These are phyloP conservation scores for Neurospora sp. DNA, from an alignment of 495 filamentous ascomycete genomes.

Conservation along the genomic window DNA sequence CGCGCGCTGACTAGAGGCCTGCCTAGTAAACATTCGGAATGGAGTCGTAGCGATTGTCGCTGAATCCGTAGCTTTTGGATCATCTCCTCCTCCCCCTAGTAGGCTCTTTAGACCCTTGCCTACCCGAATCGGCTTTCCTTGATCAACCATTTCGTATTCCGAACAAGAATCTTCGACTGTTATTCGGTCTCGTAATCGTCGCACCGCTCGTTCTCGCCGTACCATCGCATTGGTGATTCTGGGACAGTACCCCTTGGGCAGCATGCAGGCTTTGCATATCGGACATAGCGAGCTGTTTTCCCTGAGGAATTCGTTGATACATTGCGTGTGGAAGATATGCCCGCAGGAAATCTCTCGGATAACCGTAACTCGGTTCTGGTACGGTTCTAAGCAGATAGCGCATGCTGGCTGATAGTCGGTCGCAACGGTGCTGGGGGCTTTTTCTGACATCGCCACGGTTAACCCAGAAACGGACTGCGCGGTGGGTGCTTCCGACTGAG, in stretches of 20 bases:
- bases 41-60: slow-evolving; percentile 4
- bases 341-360: slow-evolving; percentile 80
- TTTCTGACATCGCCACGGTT: slow-evolving; percentile 10
- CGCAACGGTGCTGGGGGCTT: slow-evolving; percentile 13
- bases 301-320: slow-evolving; percentile 70
- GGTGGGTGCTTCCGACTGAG: background rate
- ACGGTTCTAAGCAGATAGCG: slow-evolving; percentile 79
- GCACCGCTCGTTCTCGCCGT: slow-evolving; percentile 52
- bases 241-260: slow-evolving; percentile 57
- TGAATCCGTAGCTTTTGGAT: slow-evolving; percentile 1
- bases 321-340: slow-evolving; percentile 80
- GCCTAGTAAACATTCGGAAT: background rate
- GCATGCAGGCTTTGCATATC: slow-evolving; percentile 68
- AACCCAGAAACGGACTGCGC: background rate
- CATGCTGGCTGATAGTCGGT: slow-evolving; percentile 62
- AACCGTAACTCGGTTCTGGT: slow-evolving; percentile 49
- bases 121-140: slow-evolving; percentile 9
- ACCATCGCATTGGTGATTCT: slow-evolving; percentile 78
- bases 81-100: background rate
- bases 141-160: background rate
- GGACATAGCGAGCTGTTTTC: slow-evolving; percentile 72
- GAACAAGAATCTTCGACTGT: slow-evolving; percentile 8
- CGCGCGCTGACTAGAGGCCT: background rate
- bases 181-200: slow-evolving; percentile 27
- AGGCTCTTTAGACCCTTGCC: slow-evolving; percentile 5